These are phyloP conservation scores for Aspergillus aculeatinus DNA, from an alignment of 2,329 filamentous ascomycete genomes.

Conservation along the genomic window DNA sequence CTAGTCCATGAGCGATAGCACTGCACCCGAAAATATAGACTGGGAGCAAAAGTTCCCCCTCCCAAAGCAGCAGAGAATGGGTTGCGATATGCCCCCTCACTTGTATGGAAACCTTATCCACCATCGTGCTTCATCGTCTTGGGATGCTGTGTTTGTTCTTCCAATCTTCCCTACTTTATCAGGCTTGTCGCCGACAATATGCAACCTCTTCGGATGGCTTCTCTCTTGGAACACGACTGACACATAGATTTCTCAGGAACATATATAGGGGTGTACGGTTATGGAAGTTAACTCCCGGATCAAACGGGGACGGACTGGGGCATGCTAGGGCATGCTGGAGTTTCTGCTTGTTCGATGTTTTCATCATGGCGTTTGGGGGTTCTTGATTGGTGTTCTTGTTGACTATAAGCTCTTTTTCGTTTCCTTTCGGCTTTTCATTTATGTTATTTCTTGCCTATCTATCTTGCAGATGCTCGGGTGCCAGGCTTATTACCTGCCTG, in stretches of 20 bases:
- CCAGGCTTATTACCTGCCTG: slow-evolving; percentile 17
- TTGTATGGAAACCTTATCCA: not conserved
- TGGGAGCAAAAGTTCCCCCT: not conserved
- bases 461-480: slow-evolving; percentile 23
- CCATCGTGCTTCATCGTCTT: not conserved
- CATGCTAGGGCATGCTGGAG: slow-evolving; percentile 18
- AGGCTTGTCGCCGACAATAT: not conserved
- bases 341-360: not conserved
- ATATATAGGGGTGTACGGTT: slow-evolving; percentile 18
- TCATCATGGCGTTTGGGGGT: not conserved
- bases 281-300: slow-evolving; percentile 12
- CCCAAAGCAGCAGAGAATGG: not conserved
- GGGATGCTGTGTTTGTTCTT: not conserved
- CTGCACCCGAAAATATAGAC: not conserved
- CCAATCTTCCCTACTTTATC: too few relatives aligned
- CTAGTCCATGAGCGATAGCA: not conserved
- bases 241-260: not conserved
- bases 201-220: not conserved
- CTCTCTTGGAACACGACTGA: not conserved
- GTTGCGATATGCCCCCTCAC: too few relatives aligned
- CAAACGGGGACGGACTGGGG: slow-evolving; percentile 4
- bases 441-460: slow-evolving; percentile 5
- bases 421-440: slow-evolving; percentile 2
- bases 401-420: not conserved
- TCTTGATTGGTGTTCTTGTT: slow-evolving; percentile 2